These are phyloP conservation scores for Vittaforma corneae DNA, from an alignment of 371 early-diverging fungal species.

Conservation along the genomic window DNA sequence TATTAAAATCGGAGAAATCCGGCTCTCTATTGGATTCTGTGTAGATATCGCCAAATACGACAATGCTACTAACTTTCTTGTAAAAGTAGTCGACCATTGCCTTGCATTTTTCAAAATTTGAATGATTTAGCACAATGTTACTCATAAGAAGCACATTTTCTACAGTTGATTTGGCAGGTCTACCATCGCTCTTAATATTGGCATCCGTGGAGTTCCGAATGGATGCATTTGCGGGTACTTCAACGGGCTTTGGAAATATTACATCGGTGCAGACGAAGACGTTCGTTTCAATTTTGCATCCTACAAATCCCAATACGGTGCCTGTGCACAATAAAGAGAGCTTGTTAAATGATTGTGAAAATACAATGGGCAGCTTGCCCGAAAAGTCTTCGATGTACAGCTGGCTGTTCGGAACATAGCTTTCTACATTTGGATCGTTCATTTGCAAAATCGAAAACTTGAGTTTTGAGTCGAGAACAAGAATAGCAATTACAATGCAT, in stretches of 20 bases:
- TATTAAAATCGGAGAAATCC: neutral
- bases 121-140: neutral
- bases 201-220: no score
- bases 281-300: neutral
- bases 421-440: conserved; percentile 8
- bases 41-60: conserved; percentile 4
- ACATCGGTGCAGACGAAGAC: conserved; percentile 11
- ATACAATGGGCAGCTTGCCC: conserved; percentile 28
- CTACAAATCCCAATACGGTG: conserved; percentile 38
- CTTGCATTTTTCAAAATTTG: conserved; percentile 9
- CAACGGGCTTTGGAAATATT: neutral
- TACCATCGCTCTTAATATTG: no score
- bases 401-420: neutral
- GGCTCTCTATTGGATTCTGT: neutral
- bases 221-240: no score
- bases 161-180: neutral
- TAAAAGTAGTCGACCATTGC: neutral
- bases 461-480: conserved; percentile 26
- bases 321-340: conserved; percentile 37
- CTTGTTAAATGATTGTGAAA: neutral
- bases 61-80: neutral
- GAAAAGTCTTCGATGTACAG: conserved; percentile 43
- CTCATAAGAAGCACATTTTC: conserved; percentile 2
- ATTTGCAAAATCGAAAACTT: conserved; percentile 41
- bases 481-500: conserved; percentile 31